Evolutionary conservation across 352 stramenopile genomes (phyloP), one percentile per base, ranked within the genome.

Genomic region (Pythium graminicola): DNA sequence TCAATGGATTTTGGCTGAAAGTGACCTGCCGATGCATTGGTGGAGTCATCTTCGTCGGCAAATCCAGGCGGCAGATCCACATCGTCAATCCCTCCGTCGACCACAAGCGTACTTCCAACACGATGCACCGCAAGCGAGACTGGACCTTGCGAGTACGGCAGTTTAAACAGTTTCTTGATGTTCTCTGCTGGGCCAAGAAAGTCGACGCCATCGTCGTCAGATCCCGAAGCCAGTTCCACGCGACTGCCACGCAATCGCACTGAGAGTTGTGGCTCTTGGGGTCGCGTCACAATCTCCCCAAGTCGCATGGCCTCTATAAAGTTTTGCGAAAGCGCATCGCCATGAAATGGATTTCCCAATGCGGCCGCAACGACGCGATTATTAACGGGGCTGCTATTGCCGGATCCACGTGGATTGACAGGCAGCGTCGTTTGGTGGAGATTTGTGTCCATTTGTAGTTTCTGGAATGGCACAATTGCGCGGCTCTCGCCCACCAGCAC

Each of bases 101-200:
- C 83, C 6, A 93, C 77, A 6, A 93, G 54, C 16, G 83, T 93
- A 23, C 61, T 78, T 1, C 83, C 83, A 0, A 93, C 77, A 23
- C 79, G 75, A 58, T 93, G 83, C 23, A 93, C 79, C 0, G 81
- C 83, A 7, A 93, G 67, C 5, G 83, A 93, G n/a, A 93, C 81
- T 31, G 69, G 60, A 1, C 66, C 78, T 27, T 84, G 73, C 9
- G 83, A 91, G 60, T 93, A 93, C 28, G 83, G 80, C 47, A 93
- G 56, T 59, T 93, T 93, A 57, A 93, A 93, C 2, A 93, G 69
- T 31, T 75, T 78, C 60, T 93, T 93, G 50, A 93, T 90, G 50
- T 89, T 89, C 58, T 93, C 83, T 0, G 83, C 83, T 0, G 83
- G 83, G 0, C 83, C 83, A 29, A 93, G 49, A 42, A 90, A 93